phyloP scores from a whole-genome alignment of 2,329 filamentous ascomycete species.

The Mariannaea sp. region DNA sequence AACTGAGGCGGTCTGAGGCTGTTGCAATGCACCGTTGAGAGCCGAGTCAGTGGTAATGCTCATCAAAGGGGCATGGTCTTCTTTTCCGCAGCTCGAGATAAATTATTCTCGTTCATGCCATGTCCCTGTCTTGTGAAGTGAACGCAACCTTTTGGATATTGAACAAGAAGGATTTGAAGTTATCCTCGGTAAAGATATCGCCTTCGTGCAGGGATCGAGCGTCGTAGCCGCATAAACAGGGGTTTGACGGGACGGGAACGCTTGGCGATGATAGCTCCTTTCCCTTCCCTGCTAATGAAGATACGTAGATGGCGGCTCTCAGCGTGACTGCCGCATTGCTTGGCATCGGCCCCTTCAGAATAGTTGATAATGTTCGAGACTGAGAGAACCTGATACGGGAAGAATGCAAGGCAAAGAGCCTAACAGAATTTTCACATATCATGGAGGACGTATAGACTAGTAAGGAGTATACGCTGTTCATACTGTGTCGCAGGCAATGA shows the following conservation, averaged over 20 bases:
- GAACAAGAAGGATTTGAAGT: constrained; percentile 4
- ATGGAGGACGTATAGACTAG: background rate
- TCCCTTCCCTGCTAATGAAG: no score
- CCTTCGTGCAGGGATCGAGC: constrained; percentile 18
- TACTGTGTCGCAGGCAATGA: background rate
- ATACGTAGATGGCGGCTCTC: no score
- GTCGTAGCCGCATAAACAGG: constrained; percentile 20
- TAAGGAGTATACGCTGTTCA: no score
- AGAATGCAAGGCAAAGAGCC: no score
- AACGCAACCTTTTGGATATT: background rate
- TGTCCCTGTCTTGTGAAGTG: background rate
- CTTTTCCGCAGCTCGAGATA: background rate
- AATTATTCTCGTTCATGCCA: background rate
- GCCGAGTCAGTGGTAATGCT: background rate
- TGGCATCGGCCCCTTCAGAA: no score
- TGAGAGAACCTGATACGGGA: no score
- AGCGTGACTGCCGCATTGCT: no score
- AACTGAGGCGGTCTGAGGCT: background rate
- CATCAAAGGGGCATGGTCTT: background rate
- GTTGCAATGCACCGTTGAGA: background rate
- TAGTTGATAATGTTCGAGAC: no score
- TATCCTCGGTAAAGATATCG: constrained; percentile 35
- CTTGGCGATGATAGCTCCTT: constrained; percentile 17
- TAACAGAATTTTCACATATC: no score
- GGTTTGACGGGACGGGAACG: constrained; percentile 3